Evolutionary conservation across 208 protist genomes (phyloP).

Genomic region (Polymyxa betae): DNA sequence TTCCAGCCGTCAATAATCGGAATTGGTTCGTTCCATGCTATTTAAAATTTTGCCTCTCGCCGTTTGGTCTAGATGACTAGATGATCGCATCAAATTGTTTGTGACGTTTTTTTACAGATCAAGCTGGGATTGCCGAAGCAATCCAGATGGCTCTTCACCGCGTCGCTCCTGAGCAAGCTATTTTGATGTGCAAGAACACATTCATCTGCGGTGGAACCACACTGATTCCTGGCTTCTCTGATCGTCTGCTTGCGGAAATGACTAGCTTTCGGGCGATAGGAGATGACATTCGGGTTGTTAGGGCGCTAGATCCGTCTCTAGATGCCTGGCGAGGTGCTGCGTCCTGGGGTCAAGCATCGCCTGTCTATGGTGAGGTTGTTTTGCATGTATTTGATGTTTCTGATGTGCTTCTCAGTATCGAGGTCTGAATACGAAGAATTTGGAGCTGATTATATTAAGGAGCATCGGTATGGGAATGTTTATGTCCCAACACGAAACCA

Average conservation of each 20-base stretch:
- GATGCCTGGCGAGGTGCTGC: constrained; percentile 42
- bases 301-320: background rate
- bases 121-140: constrained; percentile 1
- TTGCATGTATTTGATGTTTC: background rate
- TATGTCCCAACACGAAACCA: no score
- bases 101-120: background rate
- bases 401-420: background rate
- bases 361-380: background rate
- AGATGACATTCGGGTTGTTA: background rate
- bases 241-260: constrained; percentile 4
- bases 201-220: background rate
- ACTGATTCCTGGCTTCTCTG: background rate
- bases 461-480: constrained; percentile 28
- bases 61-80: background rate
- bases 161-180: background rate
- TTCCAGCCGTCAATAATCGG: constrained; percentile 47
- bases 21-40: constrained; percentile 17
- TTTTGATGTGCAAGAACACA: background rate
- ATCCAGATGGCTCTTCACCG: background rate
- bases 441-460: background rate
- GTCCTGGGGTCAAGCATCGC: background rate
- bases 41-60: background rate
- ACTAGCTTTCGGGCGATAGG: background rate
- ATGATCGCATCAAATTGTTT: background rate
- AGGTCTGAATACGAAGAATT: background rate